These are phyloP conservation scores for Sporothrix schenckii DNA, from an alignment of 2,329 filamentous ascomycete genomes.

Conservation along the genomic window DNA sequence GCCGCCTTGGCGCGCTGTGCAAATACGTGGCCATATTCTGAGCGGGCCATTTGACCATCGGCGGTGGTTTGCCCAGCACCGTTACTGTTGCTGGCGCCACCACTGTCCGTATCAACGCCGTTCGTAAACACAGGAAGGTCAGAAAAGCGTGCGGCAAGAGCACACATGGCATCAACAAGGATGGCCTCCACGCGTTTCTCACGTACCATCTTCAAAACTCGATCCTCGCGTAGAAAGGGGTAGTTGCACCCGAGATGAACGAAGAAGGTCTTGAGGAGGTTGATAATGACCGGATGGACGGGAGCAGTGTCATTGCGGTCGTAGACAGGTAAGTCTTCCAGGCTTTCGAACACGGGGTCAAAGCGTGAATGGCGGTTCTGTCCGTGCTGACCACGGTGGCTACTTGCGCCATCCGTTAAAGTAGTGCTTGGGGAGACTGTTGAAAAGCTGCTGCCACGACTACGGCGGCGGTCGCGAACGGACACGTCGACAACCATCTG, in stretches of 20 bases:
- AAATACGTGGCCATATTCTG: slow-evolving; percentile 75
- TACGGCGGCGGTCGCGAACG: slow-evolving; percentile 66
- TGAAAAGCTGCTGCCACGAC: slow-evolving; percentile 61
- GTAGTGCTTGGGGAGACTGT: slow-evolving; percentile 53
- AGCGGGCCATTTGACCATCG: slow-evolving; percentile 44
- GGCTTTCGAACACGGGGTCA: slow-evolving; percentile 49
- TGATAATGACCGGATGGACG: slow-evolving; percentile 73
- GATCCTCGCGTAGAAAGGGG: slow-evolving; percentile 73
- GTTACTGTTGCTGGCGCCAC: slow-evolving; percentile 36
- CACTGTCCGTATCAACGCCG: slow-evolving; percentile 48
- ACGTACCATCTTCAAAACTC: slow-evolving; percentile 73
- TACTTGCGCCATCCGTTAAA: slow-evolving; percentile 36
- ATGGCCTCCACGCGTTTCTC: slow-evolving; percentile 84
- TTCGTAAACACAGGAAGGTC: slow-evolving; percentile 58
- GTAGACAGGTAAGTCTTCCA: slow-evolving; percentile 70
- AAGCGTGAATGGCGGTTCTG: slow-evolving; percentile 40
- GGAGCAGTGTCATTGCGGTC: slow-evolving; percentile 71
- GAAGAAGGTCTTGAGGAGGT: slow-evolving; percentile 81
- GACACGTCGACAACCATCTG: slow-evolving; percentile 77
- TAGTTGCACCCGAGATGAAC: slow-evolving; percentile 81
- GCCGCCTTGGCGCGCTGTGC: slow-evolving; percentile 81
- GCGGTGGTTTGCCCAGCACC: neutral
- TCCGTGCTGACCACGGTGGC: slow-evolving; percentile 41
- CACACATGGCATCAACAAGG: slow-evolving; percentile 82
- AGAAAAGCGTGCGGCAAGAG: slow-evolving; percentile 79